These are phyloP conservation scores for Scheffersomyces parashehatae DNA, from an alignment of 1,139 yeast species.

Conservation along the genomic window DNA sequence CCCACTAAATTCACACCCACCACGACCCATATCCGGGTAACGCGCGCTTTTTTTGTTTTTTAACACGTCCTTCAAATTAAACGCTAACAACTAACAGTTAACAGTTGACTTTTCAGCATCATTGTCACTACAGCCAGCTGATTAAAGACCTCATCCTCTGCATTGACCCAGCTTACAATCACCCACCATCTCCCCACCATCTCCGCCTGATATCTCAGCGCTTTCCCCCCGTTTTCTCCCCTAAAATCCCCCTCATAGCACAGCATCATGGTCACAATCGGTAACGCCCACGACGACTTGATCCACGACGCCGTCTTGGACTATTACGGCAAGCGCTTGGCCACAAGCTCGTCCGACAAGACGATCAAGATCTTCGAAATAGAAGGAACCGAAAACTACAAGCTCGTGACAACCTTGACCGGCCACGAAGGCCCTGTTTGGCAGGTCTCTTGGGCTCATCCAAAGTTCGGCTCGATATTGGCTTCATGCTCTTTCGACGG, in stretches of 20 bases:
- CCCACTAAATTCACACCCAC: too few species aligned
- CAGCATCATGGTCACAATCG: slow-evolving; percentile 62
- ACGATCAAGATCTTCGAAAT: slow-evolving; percentile 91
- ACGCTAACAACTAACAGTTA: too few species aligned
- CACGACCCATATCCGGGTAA: too few species aligned
- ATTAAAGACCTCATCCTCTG: not conserved
- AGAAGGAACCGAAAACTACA: slow-evolving; percentile 77
- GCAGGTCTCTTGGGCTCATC: slow-evolving; percentile 99
- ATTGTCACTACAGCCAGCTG: too few species aligned
- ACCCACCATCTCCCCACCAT: not conserved
- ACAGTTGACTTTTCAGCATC: too few species aligned
- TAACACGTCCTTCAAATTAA: too few species aligned
- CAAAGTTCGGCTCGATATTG: slow-evolving; percentile 91
- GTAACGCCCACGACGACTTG: slow-evolving; percentile 82
- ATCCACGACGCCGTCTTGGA: slow-evolving; percentile 97
- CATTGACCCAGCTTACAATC: not conserved
- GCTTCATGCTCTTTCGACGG: slow-evolving; percentile 98
- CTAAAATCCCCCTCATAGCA: not conserved
- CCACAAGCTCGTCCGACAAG: slow-evolving; percentile 94
- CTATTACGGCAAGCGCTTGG: slow-evolving; percentile 92
- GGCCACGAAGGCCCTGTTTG: slow-evolving; percentile 98
- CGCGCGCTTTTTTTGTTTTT: too few species aligned
- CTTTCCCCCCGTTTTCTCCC: not conserved
- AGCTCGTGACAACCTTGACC: slow-evolving; percentile 75
- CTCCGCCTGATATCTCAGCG: too few species aligned